Percentiles rank a stretch among this genome's conserved stretches.
phyloP scores from a whole-genome alignment of 2,329 filamentous ascomycete genomes.

The Ilyonectria sp. region DNA sequence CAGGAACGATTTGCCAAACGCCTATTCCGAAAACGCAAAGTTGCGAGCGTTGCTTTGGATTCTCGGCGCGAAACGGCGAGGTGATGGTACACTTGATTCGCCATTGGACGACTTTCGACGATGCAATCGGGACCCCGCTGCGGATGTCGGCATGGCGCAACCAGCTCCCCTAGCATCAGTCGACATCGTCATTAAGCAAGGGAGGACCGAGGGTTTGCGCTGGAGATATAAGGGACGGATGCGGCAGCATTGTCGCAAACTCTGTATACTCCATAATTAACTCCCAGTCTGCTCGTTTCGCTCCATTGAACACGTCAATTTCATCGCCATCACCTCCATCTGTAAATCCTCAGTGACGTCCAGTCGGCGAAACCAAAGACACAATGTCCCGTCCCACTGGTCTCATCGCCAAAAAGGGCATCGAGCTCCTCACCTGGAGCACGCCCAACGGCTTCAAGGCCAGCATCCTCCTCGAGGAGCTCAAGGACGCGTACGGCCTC shows the following conservation, averaged over 20 bases:
- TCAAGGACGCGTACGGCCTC: constrained; percentile 75
- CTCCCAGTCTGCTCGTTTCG: background rate
- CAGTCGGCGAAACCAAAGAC: background rate
- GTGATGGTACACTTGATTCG: background rate
- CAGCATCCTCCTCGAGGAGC: constrained; percentile 75
- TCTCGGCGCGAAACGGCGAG: constrained; percentile 1
- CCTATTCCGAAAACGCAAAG: background rate
- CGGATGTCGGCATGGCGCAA: background rate
- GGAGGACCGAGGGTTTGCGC: background rate
- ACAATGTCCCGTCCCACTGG: constrained; percentile 60
- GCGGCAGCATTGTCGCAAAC: background rate
- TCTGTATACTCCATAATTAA: background rate
- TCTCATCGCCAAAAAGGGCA: constrained; percentile 73
- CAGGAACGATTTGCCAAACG: background rate
- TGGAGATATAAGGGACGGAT: background rate
- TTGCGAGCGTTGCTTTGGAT: background rate
- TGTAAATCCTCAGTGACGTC: background rate
- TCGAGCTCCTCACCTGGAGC: constrained; percentile 74
- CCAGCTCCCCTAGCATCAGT: background rate
- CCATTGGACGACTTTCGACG: background rate
- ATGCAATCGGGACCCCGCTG: too few species aligned
- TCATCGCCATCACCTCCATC: too few species aligned
- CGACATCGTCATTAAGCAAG: background rate
- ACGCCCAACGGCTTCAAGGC: constrained; percentile 71
- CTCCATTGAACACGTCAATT: background rate